Conservation (phyloP, 2,329 filamentous ascomycete genomes). For the Verticillium longisporum region DNA sequence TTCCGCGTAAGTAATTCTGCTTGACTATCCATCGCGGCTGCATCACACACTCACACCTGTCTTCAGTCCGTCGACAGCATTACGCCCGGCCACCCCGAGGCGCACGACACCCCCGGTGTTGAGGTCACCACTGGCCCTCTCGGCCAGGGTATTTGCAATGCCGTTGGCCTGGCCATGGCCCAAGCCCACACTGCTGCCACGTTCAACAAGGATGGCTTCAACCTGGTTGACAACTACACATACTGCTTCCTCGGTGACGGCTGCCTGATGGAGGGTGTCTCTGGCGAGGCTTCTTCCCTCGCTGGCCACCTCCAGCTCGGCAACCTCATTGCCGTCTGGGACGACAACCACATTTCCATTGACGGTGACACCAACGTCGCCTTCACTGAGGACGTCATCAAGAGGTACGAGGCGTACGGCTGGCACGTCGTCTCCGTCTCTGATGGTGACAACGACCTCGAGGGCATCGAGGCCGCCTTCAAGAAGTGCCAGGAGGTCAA, state of each 20-base stretch:
- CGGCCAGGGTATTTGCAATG: slow-evolving; percentile 94
- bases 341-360: slow-evolving; percentile 96
- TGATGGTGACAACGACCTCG: slow-evolving; percentile 84
- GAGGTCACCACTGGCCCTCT: slow-evolving; percentile 98
- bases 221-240: slow-evolving; percentile 93
- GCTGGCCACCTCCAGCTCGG: slow-evolving; percentile 96
- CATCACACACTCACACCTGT: background rate
- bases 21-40: background rate
- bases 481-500: slow-evolving; percentile 78
- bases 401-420: slow-evolving; percentile 94
- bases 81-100: slow-evolving; percentile 92
- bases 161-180: slow-evolving; percentile 94
- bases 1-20: slow-evolving; percentile 76
- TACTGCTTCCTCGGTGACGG: slow-evolving; percentile 96
- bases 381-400: slow-evolving; percentile 93
- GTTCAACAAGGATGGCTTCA: slow-evolving; percentile 96
- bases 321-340: slow-evolving; percentile 94
- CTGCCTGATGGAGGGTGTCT: slow-evolving; percentile 97
- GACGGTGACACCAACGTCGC: slow-evolving; percentile 94
- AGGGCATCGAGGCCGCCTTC: slow-evolving; percentile 82
- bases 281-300: slow-evolving; percentile 82
- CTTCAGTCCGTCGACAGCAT: slow-evolving; percentile 55
- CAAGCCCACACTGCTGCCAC: slow-evolving; percentile 83
- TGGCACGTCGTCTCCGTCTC: slow-evolving; percentile 85
- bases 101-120: slow-evolving; percentile 91